phyloP scores from a whole-genome alignment of 1,139 yeast genomes.

The Taiozyma onychis region DNA sequence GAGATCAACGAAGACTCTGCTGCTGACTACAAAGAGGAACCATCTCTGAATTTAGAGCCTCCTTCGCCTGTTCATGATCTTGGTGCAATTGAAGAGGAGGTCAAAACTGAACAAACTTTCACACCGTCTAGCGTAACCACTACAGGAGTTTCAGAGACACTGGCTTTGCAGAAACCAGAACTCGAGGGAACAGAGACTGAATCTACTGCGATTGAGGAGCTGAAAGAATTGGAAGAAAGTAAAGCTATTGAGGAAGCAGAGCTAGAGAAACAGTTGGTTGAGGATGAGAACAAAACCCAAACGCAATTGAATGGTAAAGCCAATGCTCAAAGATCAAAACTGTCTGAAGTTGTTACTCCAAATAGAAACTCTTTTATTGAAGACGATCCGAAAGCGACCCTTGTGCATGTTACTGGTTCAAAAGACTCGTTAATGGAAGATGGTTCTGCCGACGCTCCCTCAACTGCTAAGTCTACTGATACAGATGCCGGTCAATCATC shows the following conservation, averaged over 20 bases:
- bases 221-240: background rate
- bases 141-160: background rate
- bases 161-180: background rate
- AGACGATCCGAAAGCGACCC: background rate
- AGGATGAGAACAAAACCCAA: conserved; percentile 1
- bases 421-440: background rate
- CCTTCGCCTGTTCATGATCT: background rate
- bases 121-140: background rate
- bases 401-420: background rate
- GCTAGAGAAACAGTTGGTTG: background rate
- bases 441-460: conserved; percentile 18
- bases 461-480: conserved; percentile 22
- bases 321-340: conserved; percentile 1
- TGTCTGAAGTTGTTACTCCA: background rate
- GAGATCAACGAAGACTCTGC: conserved; percentile 13
- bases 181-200: background rate
- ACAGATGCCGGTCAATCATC: conserved; percentile 17
- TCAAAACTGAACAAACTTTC: background rate
- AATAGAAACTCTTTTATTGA: background rate
- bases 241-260: conserved; percentile 1
- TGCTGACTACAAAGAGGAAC: conserved; percentile 8
- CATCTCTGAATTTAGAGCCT: background rate
- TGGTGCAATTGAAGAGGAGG: conserved; percentile 13
- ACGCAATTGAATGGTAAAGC: background rate
- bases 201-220: background rate